phyloP scores from a whole-genome alignment of 345 rosid genomes.

The Heritiera littoralis region DNA sequence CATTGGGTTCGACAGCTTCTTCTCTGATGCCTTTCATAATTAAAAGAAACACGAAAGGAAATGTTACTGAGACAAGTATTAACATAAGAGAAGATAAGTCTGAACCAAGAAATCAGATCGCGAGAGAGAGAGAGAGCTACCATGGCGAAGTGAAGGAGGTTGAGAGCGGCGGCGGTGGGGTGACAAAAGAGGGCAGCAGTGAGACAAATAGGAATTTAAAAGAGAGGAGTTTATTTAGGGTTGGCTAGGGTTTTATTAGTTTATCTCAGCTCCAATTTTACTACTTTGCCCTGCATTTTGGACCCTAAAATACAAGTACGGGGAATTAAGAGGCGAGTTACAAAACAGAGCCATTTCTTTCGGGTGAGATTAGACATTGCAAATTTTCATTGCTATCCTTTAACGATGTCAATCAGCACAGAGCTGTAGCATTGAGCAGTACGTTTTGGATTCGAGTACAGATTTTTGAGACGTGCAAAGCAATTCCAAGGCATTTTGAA shows the following conservation, averaged over 20 bases:
- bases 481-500: conserved; percentile 44
- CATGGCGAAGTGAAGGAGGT: conserved; percentile 21
- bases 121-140: background rate
- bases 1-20: conserved; percentile 97
- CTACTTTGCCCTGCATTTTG: background rate
- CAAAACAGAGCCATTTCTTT: too few species aligned
- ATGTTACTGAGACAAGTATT: background rate
- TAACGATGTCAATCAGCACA: too few species aligned
- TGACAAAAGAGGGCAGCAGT: background rate
- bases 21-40: conserved; percentile 77
- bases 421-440: conserved; percentile 25
- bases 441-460: conserved; percentile 42
- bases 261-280: background rate
- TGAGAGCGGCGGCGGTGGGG: background rate
- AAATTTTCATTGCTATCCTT: too few species aligned
- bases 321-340: background rate
- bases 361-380: too few species aligned
- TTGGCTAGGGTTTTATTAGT: background rate
- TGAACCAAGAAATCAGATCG: background rate
- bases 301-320: background rate
- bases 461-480: conserved; percentile 36
- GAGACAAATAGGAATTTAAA: background rate
- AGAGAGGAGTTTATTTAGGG: background rate
- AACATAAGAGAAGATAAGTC: background rate
- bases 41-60: background rate